Percentiles rank a stretch among this genome's conserved stretches.
Evolutionary conservation across 202 grass and related monocot species (phyloP).

Genomic region (Zoysia matrella): DNA sequence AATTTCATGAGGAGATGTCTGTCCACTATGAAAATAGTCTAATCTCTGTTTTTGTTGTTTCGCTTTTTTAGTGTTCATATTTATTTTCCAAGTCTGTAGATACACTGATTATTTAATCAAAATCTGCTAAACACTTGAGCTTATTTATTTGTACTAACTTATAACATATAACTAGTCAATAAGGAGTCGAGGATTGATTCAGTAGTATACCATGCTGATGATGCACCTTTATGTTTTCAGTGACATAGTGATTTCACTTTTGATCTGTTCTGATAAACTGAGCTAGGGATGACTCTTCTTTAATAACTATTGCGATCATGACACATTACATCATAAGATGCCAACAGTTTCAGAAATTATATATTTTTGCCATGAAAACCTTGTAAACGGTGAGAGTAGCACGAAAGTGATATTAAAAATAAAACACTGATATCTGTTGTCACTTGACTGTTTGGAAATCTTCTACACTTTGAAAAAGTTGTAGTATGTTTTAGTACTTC

Average conservation of each 20-base stretch:
- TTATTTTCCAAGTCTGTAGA: conserved; percentile 7
- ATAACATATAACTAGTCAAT: neutral
- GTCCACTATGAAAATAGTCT: conserved; percentile 29
- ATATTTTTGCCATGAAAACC: conserved; percentile 21
- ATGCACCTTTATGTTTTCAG: conserved; percentile 5
- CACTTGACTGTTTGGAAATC: neutral
- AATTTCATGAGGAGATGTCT: conserved; percentile 43
- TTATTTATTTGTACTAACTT: conserved; percentile 9
- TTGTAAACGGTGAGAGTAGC: neutral
- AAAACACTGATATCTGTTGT: neutral
- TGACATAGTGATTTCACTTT: conserved; percentile 17
- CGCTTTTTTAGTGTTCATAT: neutral
- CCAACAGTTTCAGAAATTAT: conserved; percentile 8
- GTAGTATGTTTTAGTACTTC: conserved; percentile 16
- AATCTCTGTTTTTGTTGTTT: conserved; percentile 1
- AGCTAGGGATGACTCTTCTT: neutral
- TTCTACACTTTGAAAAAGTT: conserved; percentile 10
- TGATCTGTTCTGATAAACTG: neutral
- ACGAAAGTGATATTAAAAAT: neutral
- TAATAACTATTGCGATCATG: neutral
- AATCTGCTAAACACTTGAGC: no score
- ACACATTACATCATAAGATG: no score
- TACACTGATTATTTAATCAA: neutral
- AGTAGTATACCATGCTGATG: neutral
- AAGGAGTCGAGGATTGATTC: neutral